These are phyloP conservation scores for Metarhizium humberi DNA, from an alignment of 2,329 filamentous ascomycete species.

Conservation along the genomic window DNA sequence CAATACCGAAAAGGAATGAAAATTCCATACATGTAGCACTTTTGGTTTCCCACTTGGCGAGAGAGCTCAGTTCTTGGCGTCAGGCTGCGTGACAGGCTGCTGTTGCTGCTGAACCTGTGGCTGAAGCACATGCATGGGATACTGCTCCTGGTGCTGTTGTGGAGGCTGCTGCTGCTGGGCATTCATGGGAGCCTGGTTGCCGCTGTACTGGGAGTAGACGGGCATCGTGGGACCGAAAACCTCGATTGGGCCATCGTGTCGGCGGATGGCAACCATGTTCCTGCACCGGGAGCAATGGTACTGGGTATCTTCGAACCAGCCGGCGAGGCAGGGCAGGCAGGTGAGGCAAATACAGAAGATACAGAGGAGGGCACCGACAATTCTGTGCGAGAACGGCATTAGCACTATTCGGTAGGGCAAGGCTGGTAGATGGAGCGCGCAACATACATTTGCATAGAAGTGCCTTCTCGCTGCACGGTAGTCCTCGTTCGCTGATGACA, in stretches of 20 bases:
- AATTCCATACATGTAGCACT: neutral
- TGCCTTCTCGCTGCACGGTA: conserved; percentile 13
- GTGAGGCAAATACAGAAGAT: conserved; percentile 22
- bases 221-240: conserved; percentile 11
- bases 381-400: conserved; percentile 10
- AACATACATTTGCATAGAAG: conserved; percentile 16
- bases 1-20: neutral
- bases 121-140: conserved; percentile 1
- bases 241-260: conserved; percentile 12
- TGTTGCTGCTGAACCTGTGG: conserved; percentile 2
- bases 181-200: conserved; percentile 5
- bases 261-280: conserved; percentile 17
- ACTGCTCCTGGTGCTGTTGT: conserved; percentile 3
- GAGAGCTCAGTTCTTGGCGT: neutral
- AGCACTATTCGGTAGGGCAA: neutral
- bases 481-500: conserved; percentile 17
- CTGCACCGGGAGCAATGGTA: conserved; percentile 20
- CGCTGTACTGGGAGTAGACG: conserved; percentile 10
- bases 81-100: neutral
- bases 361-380: conserved; percentile 20
- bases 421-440: neutral
- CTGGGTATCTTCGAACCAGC: conserved; percentile 22
- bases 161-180: conserved; percentile 1
- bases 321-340: conserved; percentile 21
- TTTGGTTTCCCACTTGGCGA: neutral